A percentile compares a stretch with the other conserved stretches of the same genome.
Conservation (phyloP, 2,329 filamentous ascomycete genomes). For the Stemphylium lycopersici region DNA sequence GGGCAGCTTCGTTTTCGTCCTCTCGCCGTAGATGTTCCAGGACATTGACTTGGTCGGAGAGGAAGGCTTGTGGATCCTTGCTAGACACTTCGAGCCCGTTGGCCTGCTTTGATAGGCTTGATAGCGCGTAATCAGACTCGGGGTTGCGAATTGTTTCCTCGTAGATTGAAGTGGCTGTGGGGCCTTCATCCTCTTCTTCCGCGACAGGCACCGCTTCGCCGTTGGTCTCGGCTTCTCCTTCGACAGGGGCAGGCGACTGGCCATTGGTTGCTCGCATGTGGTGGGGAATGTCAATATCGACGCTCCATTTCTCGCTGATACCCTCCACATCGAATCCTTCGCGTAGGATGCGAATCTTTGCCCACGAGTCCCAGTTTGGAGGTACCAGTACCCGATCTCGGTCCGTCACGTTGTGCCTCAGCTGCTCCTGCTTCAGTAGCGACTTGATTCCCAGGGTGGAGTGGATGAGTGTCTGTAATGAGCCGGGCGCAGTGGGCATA, state of each 20-base stretch:
- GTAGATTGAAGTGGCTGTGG: slow-evolving; percentile 73
- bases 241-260: slow-evolving; percentile 17
- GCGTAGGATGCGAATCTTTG: slow-evolving; percentile 89
- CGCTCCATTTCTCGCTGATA: slow-evolving; percentile 82
- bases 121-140: slow-evolving; percentile 57
- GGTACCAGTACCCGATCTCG: slow-evolving; percentile 93
- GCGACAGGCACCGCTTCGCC: slow-evolving; percentile 9
- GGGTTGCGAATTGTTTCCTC: slow-evolving; percentile 81
- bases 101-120: slow-evolving; percentile 50
- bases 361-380: slow-evolving; percentile 98
- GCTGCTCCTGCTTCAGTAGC: slow-evolving; percentile 61
- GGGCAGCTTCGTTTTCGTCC: slow-evolving; percentile 62
- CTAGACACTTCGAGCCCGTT: slow-evolving; percentile 66
- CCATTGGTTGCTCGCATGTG: slow-evolving; percentile 34
- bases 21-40: slow-evolving; percentile 70
- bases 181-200: slow-evolving; percentile 38
- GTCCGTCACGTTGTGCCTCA: slow-evolving; percentile 80
- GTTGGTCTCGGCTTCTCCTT: slow-evolving; percentile 20
- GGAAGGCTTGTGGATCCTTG: slow-evolving; percentile 78
- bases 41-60: slow-evolving; percentile 74
- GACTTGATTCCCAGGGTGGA: slow-evolving; percentile 87
- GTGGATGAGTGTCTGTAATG: slow-evolving; percentile 79
- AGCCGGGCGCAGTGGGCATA: slow-evolving; percentile 65
- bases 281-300: slow-evolving; percentile 69
- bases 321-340: slow-evolving; percentile 92